Evolutionary conservation across 2,329 filamentous ascomycete genomes (phyloP).

Genomic region (Ophiostoma pallidulum): DNA sequence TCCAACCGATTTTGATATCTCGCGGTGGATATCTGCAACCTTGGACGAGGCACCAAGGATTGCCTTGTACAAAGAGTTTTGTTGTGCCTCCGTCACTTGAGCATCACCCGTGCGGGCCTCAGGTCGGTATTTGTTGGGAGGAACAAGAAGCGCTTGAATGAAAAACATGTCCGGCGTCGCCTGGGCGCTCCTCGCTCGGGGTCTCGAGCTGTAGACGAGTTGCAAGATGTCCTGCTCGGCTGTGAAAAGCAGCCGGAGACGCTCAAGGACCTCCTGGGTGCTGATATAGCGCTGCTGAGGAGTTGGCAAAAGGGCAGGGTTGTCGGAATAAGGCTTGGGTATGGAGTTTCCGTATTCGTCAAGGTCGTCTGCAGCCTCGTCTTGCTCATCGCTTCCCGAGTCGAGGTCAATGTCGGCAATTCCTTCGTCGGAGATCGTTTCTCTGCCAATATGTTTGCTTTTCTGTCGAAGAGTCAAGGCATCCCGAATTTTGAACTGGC

Average conservation of each 20-base stretch:
- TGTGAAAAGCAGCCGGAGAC: constrained; percentile 70
- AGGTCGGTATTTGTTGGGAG: constrained; percentile 84
- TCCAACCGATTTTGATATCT: constrained; percentile 42
- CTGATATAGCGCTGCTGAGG: constrained; percentile 64
- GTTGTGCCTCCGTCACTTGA: constrained; percentile 76
- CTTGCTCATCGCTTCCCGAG: constrained; percentile 27
- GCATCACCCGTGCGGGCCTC: constrained; percentile 73
- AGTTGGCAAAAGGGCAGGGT: constrained; percentile 25
- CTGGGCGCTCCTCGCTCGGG: constrained; percentile 41
- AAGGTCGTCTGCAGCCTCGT: constrained; percentile 27
- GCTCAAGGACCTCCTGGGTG: constrained; percentile 71
- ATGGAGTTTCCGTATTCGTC: constrained; percentile 49
- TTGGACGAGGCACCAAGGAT: constrained; percentile 68
- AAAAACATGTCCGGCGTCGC: constrained; percentile 92
- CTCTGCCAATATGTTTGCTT: constrained; percentile 24
- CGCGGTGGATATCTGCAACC: constrained; percentile 64
- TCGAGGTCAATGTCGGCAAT: constrained; percentile 53
- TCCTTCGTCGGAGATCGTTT: constrained; percentile 53
- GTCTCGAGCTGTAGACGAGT: constrained; percentile 75
- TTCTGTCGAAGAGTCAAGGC: constrained; percentile 49
- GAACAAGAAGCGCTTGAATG: constrained; percentile 73
- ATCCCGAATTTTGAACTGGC: constrained; percentile 57
- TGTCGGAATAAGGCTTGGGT: constrained; percentile 30
- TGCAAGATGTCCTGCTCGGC: constrained; percentile 77
- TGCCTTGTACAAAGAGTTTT: constrained; percentile 79